A percentile compares a stretch with the other conserved stretches of the same genome.
phyloP scores from a whole-genome alignment of 2,329 filamentous ascomycete genomes.

The Ascochyta pisi region DNA sequence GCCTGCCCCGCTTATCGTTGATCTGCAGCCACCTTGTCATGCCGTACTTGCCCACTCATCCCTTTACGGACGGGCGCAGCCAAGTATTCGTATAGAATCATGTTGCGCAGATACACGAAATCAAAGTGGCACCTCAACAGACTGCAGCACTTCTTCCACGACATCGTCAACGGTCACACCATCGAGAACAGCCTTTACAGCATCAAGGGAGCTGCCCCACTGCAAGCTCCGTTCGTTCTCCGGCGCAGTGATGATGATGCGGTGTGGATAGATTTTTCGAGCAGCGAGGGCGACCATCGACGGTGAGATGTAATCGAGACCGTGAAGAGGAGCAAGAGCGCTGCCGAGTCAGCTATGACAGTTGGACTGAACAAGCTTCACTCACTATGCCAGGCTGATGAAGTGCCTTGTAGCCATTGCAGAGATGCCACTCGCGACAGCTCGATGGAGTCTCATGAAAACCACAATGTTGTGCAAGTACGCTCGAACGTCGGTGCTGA shows the following conservation, averaged over 20 bases:
- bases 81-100: not conserved
- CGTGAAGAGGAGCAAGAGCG: conserved; percentile 81
- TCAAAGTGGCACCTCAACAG: conserved; percentile 63
- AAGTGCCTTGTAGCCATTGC: conserved; percentile 82
- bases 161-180: conserved; percentile 62
- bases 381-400: conserved; percentile 67
- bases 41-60: conserved; percentile 30
- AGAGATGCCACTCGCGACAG: conserved; percentile 78
- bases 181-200: conserved; percentile 71
- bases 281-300: conserved; percentile 82
- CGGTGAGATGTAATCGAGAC: conserved; percentile 80
- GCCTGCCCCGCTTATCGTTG: conserved; percentile 26
- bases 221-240: conserved; percentile 85
- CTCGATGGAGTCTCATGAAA: conserved; percentile 87
- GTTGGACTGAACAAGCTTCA: not conserved
- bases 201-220: conserved; percentile 82
- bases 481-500: conserved; percentile 78
- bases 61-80: not conserved
- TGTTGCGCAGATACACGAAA: not conserved
- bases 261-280: conserved; percentile 86
- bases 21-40: conserved; percentile 31
- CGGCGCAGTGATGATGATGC: conserved; percentile 72
- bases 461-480: conserved; percentile 89
- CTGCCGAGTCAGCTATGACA: conserved; percentile 36
- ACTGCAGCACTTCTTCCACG: conserved; percentile 64